These are phyloP conservation scores for Anastatica hierochuntica DNA, from an alignment of 345 rosid genomes.

Conservation along the genomic window DNA sequence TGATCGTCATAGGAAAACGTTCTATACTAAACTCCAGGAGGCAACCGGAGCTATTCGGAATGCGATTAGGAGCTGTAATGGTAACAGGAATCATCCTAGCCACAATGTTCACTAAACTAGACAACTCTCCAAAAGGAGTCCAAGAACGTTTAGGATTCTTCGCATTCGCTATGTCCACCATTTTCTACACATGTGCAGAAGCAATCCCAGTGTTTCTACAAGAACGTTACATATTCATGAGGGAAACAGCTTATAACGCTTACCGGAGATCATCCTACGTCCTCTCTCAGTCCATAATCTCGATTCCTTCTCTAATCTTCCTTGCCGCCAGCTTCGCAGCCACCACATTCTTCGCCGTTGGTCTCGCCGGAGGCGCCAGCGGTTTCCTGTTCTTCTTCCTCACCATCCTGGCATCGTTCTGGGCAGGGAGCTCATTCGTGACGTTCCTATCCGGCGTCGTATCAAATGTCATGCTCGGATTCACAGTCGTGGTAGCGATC, in stretches of 20 bases:
- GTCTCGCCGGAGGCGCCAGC: slow-evolving; percentile 56
- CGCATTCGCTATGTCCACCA: slow-evolving; percentile 92
- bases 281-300: slow-evolving; percentile 53
- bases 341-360: slow-evolving; percentile 67
- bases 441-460: slow-evolving; percentile 83
- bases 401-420: slow-evolving; percentile 60
- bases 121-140: slow-evolving; percentile 71
- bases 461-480: slow-evolving; percentile 78
- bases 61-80: slow-evolving; percentile 67
- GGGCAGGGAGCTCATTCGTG: slow-evolving; percentile 93
- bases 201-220: slow-evolving; percentile 87
- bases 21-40: slow-evolving; percentile 61
- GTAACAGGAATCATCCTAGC: slow-evolving; percentile 83
- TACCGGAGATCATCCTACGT: slow-evolving; percentile 78
- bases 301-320: slow-evolving; percentile 55
- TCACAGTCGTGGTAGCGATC: slow-evolving; percentile 74
- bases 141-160: slow-evolving; percentile 85
- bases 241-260: slow-evolving; percentile 93
- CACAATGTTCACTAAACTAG: slow-evolving; percentile 69
- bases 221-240: slow-evolving; percentile 89
- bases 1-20: slow-evolving; percentile 60
- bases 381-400: slow-evolving; percentile 75
- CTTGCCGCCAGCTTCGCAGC: slow-evolving; percentile 65
- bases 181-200: slow-evolving; percentile 93
- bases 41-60: slow-evolving; percentile 71